phyloP scores from a whole-genome alignment of 345 rosid genomes.

The Raphanus raphanistrum region DNA sequence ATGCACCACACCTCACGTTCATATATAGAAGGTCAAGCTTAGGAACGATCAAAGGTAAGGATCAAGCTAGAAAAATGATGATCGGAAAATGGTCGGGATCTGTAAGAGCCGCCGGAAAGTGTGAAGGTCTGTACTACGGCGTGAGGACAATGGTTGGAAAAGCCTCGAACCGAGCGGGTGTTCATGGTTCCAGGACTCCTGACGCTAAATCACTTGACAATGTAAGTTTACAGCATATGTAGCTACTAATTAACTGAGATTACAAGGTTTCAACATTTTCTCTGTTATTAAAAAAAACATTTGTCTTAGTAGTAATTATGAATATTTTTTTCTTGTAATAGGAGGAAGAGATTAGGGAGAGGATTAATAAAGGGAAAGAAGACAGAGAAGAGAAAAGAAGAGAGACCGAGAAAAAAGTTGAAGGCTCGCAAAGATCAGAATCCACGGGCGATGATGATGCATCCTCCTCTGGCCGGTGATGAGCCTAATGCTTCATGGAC shows the following conservation, averaged over 20 bases:
- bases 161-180: slow-evolving; percentile 39
- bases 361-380: slow-evolving; percentile 27
- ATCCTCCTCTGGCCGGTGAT: slow-evolving; percentile 9
- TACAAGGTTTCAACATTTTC: neutral
- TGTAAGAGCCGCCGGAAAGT: neutral
- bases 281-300: neutral
- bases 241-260: neutral
- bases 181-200: slow-evolving; percentile 33
- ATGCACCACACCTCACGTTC: slow-evolving; percentile 11
- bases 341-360: slow-evolving; percentile 35
- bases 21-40: neutral
- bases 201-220: slow-evolving; percentile 31
- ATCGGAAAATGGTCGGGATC: slow-evolving; percentile 21
- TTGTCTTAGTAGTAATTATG: neutral
- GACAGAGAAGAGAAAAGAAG: slow-evolving; percentile 21
- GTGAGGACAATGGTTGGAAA: slow-evolving; percentile 37
- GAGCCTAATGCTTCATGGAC: neutral
- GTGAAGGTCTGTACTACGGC: neutral
- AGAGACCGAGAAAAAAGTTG: slow-evolving; percentile 21
- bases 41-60: neutral
- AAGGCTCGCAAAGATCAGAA: slow-evolving; percentile 7
- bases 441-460: neutral
- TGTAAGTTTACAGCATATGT: slow-evolving; percentile 12
- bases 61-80: slow-evolving; percentile 2
- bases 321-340: neutral